Base-by-base conservation (phyloP, 192 early-diverging fungal genomes). In the Gonapodya prolifera region DNA sequence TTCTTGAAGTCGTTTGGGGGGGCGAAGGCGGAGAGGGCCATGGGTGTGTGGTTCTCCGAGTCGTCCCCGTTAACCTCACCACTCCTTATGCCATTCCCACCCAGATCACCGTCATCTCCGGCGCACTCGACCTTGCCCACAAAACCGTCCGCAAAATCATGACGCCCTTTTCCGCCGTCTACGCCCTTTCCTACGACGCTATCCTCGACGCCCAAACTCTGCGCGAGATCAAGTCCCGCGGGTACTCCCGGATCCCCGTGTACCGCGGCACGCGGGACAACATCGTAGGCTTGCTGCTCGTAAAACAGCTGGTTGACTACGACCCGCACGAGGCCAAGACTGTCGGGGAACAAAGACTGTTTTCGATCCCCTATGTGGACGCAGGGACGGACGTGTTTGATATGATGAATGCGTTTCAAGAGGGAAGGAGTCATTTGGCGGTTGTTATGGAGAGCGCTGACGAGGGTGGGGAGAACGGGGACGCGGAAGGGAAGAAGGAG, bases 41-140 rank as follows among this genome's bases (percentile, higher is more conserved):
- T n/a, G n/a, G n/a, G n/a, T n/a, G n/a, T n/a, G n/a, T n/a, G n/a
- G n/a, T n/a, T n/a, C n/a, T n/a, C n/a, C n/a, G n/a, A n/a, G n/a
- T n/a, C n/a, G n/a, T n/a, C n/a, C n/a, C n/a, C n/a, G n/a, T n/a
- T n/a, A n/a, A n/a, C n/a, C n/a, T n/a, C n/a, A n/a, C n/a, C n/a
- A n/a, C n/a, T n/a, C n/a, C n/a, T n/a, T n/a, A n/a, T n/a, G n/a
- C n/a, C n/a, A n/a, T n/a, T n/a, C n/a, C n/a, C n/a, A n/a, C n/a
- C 80, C 92, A 94, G 79, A 89, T 93, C 1, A 92, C 90, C 17
- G 93, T 94, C 76, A 92, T 94, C 79, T 84, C 88, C 91, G 45
- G 45, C 45, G 45, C n/a, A 8, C 45, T 69, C 45, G 45, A 69
- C 45, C 45, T 69, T 69, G 8, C 45, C 13, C n/a, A 8, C 45